Base-by-base conservation (phyloP, 345 rosid species). In the Salix viminalis region DNA sequence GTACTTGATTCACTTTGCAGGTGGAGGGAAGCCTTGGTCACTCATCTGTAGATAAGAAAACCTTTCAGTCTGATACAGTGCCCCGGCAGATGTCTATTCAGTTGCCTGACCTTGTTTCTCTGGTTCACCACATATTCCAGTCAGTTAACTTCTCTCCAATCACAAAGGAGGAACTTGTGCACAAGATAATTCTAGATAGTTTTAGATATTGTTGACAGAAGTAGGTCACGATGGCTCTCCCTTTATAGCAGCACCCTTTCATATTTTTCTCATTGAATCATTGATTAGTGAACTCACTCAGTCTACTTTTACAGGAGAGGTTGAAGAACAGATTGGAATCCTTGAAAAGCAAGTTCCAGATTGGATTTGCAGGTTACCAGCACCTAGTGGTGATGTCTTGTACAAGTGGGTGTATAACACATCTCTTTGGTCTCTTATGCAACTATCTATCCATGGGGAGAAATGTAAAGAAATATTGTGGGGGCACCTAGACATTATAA, bases 81-180 rank as follows among this genome's bases (percentile, higher is more conserved):
- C n/a, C 68, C 70, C 56, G 26, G 73, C 83, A 79, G 78, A 70
- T 39, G 28, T 69, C 86, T 69, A 69, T 74, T 62, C 48, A 74
- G 80, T 75, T 85, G 83, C 72, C 79, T 37, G 82, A 82, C 65
- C 80, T 87, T 26, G 86, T 85, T 82, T 77, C 86, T 69, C 24
- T 76, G 39, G 81, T 89, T 79, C 71, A 80, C 75, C 62, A 41
- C 70, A 79, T 87, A 46, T 89, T 85, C 71, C 77, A 60, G 76
- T 73, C 85, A 8, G 69, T 60, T 65, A 82, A 80, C 78, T 72
- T 65, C 74, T 76, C 83, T 71, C 61, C 87, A 42, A 81, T 89
- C 75, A 87, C 91, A 75, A 84, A 77, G 79, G 88, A 87, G 76
- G 91, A 89, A 83, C 88, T 89, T 21, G 80, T 87, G 77, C 81